These are phyloP conservation scores for Candida caryicola DNA, from an alignment of 805 yeast genomes.

Conservation along the genomic window DNA sequence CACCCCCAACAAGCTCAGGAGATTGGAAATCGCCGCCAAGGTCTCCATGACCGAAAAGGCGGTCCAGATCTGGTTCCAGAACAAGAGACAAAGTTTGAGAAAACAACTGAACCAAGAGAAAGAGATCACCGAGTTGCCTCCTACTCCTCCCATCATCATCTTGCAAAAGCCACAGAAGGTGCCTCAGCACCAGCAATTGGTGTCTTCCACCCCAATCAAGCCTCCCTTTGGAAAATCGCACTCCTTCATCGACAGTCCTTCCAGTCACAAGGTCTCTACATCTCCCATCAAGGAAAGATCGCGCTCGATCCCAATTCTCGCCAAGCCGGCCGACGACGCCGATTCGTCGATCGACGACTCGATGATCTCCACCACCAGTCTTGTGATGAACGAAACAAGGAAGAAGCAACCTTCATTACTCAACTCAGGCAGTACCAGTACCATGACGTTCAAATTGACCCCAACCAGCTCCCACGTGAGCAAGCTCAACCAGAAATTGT, in stretches of 20 bases:
- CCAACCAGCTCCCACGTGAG: conserved; percentile 14
- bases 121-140: conserved; percentile 44
- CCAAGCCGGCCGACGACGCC: conserved; percentile 9
- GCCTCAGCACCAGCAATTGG: conserved; percentile 28
- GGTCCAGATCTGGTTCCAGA: conserved; percentile 98
- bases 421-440: conserved; percentile 26
- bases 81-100: conserved; percentile 80
- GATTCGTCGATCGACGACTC: conserved; percentile 17
- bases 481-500: conserved; percentile 26
- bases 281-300: conserved; percentile 8
- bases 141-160: conserved; percentile 28
- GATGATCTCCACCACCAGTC: conserved; percentile 10
- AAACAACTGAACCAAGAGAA: conserved; percentile 40
- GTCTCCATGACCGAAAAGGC: conserved; percentile 97
- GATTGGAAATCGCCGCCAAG: conserved; percentile 72
- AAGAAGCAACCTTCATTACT: conserved; percentile 34
- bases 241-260: conserved; percentile 10
- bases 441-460: conserved; percentile 37
- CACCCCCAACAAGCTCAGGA: conserved; percentile 76
- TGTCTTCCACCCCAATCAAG: conserved; percentile 15
- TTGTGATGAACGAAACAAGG: conserved; percentile 26
- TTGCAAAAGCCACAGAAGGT: conserved; percentile 24
- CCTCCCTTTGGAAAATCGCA: conserved; percentile 11
- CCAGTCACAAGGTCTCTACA: conserved; percentile 1
- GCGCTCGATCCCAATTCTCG: conserved; percentile 7